Base-by-base conservation (phyloP, 192 early-diverging fungal genomes). In the Pilaira anomala region DNA sequence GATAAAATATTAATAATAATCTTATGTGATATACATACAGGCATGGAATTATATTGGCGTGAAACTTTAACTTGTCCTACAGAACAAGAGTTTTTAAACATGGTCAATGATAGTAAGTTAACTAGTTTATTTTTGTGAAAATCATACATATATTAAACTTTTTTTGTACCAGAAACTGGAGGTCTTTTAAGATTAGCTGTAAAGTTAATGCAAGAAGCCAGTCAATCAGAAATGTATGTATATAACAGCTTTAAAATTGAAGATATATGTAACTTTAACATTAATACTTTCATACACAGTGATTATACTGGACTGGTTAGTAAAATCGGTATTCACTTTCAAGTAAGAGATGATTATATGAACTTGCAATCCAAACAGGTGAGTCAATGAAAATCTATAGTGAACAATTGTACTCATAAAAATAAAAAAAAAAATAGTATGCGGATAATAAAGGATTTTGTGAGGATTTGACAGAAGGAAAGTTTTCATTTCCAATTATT, bases 381-480 rank as follows among this genome's bases (percentile, higher is more conserved):
- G 78, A 49, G 46, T 48, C 50, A n/a, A 41, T 44, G 28, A 12
- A 30, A 24, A 13, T 7, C 13, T 25, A 7, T 12, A 48, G 22
- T 14, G 30, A 7, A 25, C 22, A 13, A 1, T 46, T 16, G 12
- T 28, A 28, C 14, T 33, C 36, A 41, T n/a, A 19, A 45, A 13
- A 14, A 14, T 8, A 18, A 14, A 46, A n/a, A 19, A 13, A 48
- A 19, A 55, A 41, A 25, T 67, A 93, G 83, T 99, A 96, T 67
- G 79, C 87, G 6, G 87, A 92, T 52, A 93, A 92, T 73, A 99
- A 99, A 75, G 97, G 97, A 24, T 99, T 91, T 71, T 96, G 95
- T 66, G 97, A 99, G 77, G 97, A 99, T 68, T 74, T 99, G 46
- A 96, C 94, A 0, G 97, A 99, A 79, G 97, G 97, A 71, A 99